Percentiles rank a stretch among this genome's conserved stretches.
phyloP scores from a whole-genome alignment of 1,284 basidiomycete genomes.

The Fistulinella cinereoalba region DNA sequence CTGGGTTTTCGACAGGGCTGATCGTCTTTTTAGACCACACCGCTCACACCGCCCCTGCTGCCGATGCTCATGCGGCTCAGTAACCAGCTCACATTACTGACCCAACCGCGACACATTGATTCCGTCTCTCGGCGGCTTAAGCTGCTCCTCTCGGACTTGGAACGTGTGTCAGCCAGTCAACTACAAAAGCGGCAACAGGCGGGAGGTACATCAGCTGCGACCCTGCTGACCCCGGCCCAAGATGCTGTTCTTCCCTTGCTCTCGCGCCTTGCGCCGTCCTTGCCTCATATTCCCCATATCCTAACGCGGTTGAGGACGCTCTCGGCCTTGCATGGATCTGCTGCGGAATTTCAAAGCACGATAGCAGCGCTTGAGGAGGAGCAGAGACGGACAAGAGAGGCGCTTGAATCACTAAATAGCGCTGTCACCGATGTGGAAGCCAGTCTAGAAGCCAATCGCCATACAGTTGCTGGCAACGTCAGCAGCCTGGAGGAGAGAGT shows the following conservation, averaged over 20 bases:
- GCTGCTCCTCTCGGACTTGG: slow-evolving; percentile 88
- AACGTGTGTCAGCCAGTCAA: slow-evolving; percentile 60
- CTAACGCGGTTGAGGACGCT: slow-evolving; percentile 84
- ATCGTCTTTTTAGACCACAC: slow-evolving; percentile 35
- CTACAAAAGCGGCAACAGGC: slow-evolving; percentile 39
- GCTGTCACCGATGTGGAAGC: slow-evolving; percentile 71
- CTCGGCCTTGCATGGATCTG: slow-evolving; percentile 78
- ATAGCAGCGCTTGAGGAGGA: slow-evolving; percentile 72
- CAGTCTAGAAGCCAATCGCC: slow-evolving; percentile 76
- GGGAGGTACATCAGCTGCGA: slow-evolving; percentile 38
- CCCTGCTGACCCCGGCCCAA: slow-evolving; percentile 47
- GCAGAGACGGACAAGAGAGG: slow-evolving; percentile 59
- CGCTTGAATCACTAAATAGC: slow-evolving; percentile 63
- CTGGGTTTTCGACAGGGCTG: not conserved
- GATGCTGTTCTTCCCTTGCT: slow-evolving; percentile 74
- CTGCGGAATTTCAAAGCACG: slow-evolving; percentile 71
- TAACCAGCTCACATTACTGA: slow-evolving; percentile 82
- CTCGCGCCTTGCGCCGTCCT: slow-evolving; percentile 77
- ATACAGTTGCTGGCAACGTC: slow-evolving; percentile 70
- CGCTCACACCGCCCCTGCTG: slow-evolving; percentile 77
- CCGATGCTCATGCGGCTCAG: slow-evolving; percentile 82
- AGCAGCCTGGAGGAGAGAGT: slow-evolving; percentile 51
- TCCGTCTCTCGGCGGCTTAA: slow-evolving; percentile 95
- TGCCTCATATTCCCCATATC: slow-evolving; percentile 92
- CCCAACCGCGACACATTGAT: slow-evolving; percentile 95